phyloP scores from a whole-genome alignment of 345 rosid genomes.

The Camelina sativa region DNA sequence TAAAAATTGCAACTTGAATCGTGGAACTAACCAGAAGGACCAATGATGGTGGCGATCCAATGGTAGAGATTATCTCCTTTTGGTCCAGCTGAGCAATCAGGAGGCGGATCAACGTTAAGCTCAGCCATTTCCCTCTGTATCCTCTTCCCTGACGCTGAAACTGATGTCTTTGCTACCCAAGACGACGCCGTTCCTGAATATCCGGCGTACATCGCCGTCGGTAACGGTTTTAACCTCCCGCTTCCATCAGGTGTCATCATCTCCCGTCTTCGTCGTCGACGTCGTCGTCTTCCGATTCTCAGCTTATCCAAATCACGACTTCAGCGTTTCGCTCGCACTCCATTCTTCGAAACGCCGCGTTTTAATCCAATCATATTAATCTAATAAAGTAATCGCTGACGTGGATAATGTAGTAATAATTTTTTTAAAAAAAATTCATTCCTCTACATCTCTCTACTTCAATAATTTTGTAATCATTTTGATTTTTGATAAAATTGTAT shows the following conservation, averaged over 20 bases:
- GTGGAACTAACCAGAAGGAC: constrained; percentile 62
- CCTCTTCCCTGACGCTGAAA: constrained; percentile 89
- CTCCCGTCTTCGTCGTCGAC: constrained; percentile 25
- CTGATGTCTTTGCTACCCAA: constrained; percentile 82
- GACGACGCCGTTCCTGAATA: constrained; percentile 53
- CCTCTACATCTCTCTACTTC: neutral
- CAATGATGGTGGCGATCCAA: constrained; percentile 89
- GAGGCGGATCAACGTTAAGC: constrained; percentile 76
- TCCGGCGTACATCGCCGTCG: constrained; percentile 49
- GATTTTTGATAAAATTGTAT: neutral
- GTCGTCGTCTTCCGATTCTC: constrained; percentile 19
- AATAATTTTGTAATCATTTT: neutral
- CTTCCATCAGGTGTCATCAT: constrained; percentile 48
- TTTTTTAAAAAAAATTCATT: neutral
- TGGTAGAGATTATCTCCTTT: constrained; percentile 89
- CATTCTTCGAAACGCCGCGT: constrained; percentile 34
- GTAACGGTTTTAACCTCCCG: constrained; percentile 44
- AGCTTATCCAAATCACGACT: constrained; percentile 38
- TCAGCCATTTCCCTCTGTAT: constrained; percentile 89
- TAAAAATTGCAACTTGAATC: neutral
- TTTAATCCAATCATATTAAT: neutral
- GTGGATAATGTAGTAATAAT: neutral
- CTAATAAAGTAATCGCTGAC: constrained; percentile 29
- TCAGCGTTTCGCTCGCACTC: constrained; percentile 27
- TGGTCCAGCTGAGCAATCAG: constrained; percentile 90